A percentile compares a stretch with the other conserved stretches of the same genome.
phyloP scores from a whole-genome alignment of 192 early-diverging fungal species.

The Podila horticola region DNA sequence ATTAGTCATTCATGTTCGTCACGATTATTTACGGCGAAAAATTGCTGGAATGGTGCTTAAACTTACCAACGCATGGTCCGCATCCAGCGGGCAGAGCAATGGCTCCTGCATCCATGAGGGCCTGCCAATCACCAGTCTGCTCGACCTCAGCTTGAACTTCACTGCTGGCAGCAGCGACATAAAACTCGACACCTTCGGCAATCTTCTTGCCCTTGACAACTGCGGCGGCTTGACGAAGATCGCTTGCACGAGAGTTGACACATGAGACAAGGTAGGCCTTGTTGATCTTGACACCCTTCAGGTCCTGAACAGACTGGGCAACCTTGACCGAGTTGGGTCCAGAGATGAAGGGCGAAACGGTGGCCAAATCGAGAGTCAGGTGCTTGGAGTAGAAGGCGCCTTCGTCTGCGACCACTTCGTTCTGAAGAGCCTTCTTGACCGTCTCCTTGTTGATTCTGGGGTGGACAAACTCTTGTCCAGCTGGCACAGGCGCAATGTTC shows the following conservation, averaged over 20 bases:
- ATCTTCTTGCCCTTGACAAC: constrained; percentile 81
- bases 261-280: constrained; percentile 98
- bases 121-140: constrained; percentile 87
- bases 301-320: constrained; percentile 78
- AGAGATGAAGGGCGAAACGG: constrained; percentile 88
- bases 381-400: constrained; percentile 86
- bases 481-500: constrained; percentile 53
- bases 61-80: constrained; percentile 92
- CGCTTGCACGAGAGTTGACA: constrained; percentile 91
- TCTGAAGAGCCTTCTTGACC: constrained; percentile 51
- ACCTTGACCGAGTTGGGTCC: constrained; percentile 98
- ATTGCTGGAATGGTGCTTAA: background rate
- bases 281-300: constrained; percentile 85
- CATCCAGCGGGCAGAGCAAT: constrained; percentile 92
- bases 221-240: constrained; percentile 88
- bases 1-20: no score
- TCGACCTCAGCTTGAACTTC: constrained; percentile 92
- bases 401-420: constrained; percentile 60
- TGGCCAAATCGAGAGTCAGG: constrained; percentile 87
- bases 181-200: constrained; percentile 87
- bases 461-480: constrained; percentile 60
- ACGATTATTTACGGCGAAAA: background rate
- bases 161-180: constrained; percentile 93
- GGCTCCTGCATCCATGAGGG: constrained; percentile 89
- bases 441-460: constrained; percentile 66